These are phyloP conservation scores for Pyrenochaeta sp. DNA, from an alignment of 2,329 filamentous ascomycete species.

Conservation along the genomic window DNA sequence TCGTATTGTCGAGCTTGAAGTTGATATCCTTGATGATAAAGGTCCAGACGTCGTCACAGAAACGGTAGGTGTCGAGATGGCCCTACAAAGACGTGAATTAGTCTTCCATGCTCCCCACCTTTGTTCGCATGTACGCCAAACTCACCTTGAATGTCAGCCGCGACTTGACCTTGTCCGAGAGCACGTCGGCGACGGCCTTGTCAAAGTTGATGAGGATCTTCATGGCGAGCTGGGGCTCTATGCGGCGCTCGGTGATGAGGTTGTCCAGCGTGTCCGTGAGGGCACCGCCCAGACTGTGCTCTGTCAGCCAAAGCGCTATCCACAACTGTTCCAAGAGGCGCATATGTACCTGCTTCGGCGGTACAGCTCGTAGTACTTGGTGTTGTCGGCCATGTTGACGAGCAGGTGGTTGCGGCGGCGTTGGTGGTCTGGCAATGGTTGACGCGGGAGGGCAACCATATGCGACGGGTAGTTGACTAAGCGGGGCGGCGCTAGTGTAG, in stretches of 20 bases:
- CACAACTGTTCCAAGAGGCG: constrained; percentile 11
- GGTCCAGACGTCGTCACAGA: constrained; percentile 99
- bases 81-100: constrained; percentile 65
- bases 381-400: constrained; percentile 49
- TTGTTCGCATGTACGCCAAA: constrained; percentile 6
- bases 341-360: constrained; percentile 87
- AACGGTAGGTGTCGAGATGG: constrained; percentile 96
- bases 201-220: constrained; percentile 97
- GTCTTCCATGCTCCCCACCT: constrained; percentile 10
- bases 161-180: constrained; percentile 91
- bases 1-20: constrained; percentile 93
- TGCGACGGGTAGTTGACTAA: constrained; percentile 15
- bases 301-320: constrained; percentile 35
- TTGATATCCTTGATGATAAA: constrained; percentile 98
- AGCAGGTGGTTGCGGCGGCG: constrained; percentile 15
- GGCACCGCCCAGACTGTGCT: constrained; percentile 82
- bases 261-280: constrained; percentile 97
- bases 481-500: constrained; percentile 18
- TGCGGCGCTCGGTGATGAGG: constrained; percentile 90
- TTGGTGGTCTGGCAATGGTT: constrained; percentile 19
- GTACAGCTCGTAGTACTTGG: constrained; percentile 90
- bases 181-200: constrained; percentile 86
- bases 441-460: constrained; percentile 18
- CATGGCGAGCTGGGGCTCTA: constrained; percentile 98
- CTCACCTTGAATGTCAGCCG: constrained; percentile 92